phyloP scores from a whole-genome alignment of 306 rosid species.

The Vigna nakashimae region DNA sequence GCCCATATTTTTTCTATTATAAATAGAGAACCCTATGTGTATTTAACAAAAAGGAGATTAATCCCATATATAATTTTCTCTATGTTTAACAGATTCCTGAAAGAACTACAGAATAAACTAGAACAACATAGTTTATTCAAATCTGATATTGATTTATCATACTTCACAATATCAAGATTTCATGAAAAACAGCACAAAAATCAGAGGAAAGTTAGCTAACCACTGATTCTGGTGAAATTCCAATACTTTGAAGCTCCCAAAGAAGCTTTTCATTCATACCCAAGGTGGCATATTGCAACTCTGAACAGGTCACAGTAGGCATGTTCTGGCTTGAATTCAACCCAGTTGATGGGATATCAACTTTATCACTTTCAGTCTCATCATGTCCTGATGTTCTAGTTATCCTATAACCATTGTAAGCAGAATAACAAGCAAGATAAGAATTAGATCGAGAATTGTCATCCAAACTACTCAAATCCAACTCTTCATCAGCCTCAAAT shows the following conservation, averaged over 20 bases:
- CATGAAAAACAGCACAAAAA: conserved; percentile 1
- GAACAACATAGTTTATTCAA: conserved; percentile 19
- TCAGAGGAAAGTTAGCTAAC: conserved; percentile 54
- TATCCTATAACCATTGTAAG: conserved; percentile 63
- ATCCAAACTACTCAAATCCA: conserved; percentile 63
- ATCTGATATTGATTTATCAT: conserved; percentile 4
- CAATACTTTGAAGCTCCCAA: conserved; percentile 89
- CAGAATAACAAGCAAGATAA: conserved; percentile 65
- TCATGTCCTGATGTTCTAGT: conserved; percentile 56
- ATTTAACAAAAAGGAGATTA: too few species aligned
- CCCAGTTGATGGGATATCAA: conserved; percentile 49
- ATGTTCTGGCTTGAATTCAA: conserved; percentile 52
- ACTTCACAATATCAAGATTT: conserved; percentile 22
- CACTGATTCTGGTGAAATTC: conserved; percentile 72
- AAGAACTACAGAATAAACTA: conserved; percentile 34
- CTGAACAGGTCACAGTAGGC: conserved; percentile 60
- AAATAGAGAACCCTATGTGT: too few species aligned
- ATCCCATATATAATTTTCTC: too few species aligned
- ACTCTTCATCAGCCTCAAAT: conserved; percentile 65
- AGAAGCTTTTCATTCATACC: conserved; percentile 74
- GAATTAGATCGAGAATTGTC: conserved; percentile 51
- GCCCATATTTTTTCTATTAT: too few species aligned
- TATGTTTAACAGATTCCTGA: conserved; percentile 7
- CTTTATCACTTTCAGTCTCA: conserved; percentile 54
- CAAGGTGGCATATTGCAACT: conserved; percentile 70